phyloP scores from a whole-genome alignment of 306 rosid genomes.

The Abrus precatorius region DNA sequence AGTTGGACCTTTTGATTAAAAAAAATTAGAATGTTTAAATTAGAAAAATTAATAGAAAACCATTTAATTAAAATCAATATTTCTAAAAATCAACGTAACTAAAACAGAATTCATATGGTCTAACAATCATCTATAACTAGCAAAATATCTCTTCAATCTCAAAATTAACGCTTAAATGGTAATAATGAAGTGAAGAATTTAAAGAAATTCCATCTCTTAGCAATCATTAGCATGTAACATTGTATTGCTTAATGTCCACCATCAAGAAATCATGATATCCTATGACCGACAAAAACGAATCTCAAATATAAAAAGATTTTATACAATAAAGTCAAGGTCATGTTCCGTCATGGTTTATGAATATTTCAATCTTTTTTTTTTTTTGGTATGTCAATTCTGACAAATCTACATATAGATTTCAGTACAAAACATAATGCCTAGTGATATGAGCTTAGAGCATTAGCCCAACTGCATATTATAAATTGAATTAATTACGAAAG shows the following conservation, averaged over 20 bases:
- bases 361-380: too few relatives aligned
- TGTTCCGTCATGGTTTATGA: background rate
- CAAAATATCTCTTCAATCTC: too few relatives aligned
- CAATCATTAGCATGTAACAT: too few relatives aligned
- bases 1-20: slow-evolving; percentile 66
- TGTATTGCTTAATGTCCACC: too few relatives aligned
- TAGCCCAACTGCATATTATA: background rate
- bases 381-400: too few relatives aligned
- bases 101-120: too few relatives aligned
- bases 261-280: background rate
- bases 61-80: background rate
- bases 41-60: background rate
- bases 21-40: too few relatives aligned
- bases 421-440: background rate
- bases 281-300: too few relatives aligned
- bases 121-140: too few relatives aligned
- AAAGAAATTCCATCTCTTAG: too few relatives aligned
- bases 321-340: background rate
- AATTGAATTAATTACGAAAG: too few relatives aligned
- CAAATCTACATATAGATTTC: slow-evolving; percentile 17
- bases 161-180: slow-evolving; percentile 9
- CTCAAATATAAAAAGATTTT: background rate
- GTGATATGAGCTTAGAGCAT: background rate
- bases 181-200: too few relatives aligned
- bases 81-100: background rate